phyloP scores from a whole-genome alignment of 2,329 filamentous ascomycete genomes.

The Cordyceps cateniannulata region DNA sequence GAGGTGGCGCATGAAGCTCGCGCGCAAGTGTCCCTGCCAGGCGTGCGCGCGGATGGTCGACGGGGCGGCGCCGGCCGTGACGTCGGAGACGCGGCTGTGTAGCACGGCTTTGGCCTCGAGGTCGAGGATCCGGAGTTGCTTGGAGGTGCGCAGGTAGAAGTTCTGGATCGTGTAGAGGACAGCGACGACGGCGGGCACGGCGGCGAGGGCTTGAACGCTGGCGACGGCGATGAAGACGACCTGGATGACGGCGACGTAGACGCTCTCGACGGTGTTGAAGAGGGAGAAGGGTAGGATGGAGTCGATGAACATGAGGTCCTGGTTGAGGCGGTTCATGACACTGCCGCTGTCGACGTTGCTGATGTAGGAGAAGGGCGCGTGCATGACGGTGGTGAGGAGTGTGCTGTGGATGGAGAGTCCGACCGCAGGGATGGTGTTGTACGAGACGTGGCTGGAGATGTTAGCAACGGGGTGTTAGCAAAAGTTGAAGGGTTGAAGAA shows the following conservation, averaged over 20 bases:
- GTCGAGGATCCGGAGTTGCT: not conserved
- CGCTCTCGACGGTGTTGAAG: slow-evolving; percentile 2
- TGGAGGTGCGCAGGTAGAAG: not conserved
- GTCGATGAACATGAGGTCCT: slow-evolving; percentile 3
- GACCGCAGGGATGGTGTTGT: not conserved
- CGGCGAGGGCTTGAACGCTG: not conserved
- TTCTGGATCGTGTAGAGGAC: not conserved
- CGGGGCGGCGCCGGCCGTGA: not conserved
- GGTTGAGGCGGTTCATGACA: slow-evolving; percentile 3
- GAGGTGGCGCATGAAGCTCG: not conserved
- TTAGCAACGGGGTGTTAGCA: not conserved
- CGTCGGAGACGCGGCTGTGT: not conserved
- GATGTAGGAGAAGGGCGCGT: slow-evolving; percentile 4
- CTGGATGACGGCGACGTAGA: not conserved
- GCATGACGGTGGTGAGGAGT: not conserved
- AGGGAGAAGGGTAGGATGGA: not conserved
- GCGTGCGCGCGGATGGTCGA: not conserved
- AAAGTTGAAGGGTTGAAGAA: not conserved
- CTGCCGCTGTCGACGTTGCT: not conserved
- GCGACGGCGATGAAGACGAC: not conserved
- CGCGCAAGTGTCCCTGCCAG: not conserved
- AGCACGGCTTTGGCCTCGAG: slow-evolving; percentile 3
- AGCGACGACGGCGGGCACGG: not conserved
- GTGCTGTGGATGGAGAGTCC: not conserved
- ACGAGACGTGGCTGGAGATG: not conserved